phyloP scores from a whole-genome alignment of 805 yeast genomes.

The Cyberlindnera nakhonratchasimensis region DNA sequence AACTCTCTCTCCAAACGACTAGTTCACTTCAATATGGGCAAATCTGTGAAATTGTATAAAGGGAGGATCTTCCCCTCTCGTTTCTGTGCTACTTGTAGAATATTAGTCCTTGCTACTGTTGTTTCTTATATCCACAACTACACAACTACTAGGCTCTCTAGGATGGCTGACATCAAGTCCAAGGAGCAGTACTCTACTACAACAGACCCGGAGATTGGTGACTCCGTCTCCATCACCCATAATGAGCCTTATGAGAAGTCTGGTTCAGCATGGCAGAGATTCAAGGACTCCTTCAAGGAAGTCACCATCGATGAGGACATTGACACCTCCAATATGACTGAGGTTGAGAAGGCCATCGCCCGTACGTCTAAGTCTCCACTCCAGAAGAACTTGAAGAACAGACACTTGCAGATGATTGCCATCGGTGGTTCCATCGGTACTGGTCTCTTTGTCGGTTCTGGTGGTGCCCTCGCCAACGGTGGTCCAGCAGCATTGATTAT shows the following conservation, averaged over 20 bases:
- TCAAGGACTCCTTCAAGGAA: slow-evolving; percentile 22
- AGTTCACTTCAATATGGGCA: no score
- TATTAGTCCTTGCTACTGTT: not conserved
- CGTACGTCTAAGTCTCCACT: slow-evolving; percentile 23
- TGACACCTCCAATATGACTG: slow-evolving; percentile 30
- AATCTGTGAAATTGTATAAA: no score
- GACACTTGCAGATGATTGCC: slow-evolving; percentile 79
- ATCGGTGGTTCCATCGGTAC: slow-evolving; percentile 84
- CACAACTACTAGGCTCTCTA: not conserved
- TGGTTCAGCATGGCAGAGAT: slow-evolving; percentile 18
- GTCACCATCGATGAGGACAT: slow-evolving; percentile 12
- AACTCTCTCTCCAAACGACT: not conserved
- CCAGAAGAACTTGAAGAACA: slow-evolving; percentile 37
- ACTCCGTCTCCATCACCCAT: slow-evolving; percentile 21
- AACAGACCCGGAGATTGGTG: slow-evolving; percentile 26
- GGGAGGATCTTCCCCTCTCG: no score
- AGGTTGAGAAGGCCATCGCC: slow-evolving; percentile 47
- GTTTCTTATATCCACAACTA: not conserved
- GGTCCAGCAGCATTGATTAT: slow-evolving; percentile 49
- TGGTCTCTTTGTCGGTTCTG: slow-evolving; percentile 75
- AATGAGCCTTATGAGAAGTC: slow-evolving; percentile 3
- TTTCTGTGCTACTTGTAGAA: not conserved
- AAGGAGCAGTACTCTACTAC: slow-evolving; percentile 25
- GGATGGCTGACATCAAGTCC: slow-evolving; percentile 17
- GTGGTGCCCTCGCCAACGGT: slow-evolving; percentile 54